Evolutionary conservation across 2,329 filamentous ascomycete genomes (phyloP).

Genomic region (Chaetomiaceae sp.): DNA sequence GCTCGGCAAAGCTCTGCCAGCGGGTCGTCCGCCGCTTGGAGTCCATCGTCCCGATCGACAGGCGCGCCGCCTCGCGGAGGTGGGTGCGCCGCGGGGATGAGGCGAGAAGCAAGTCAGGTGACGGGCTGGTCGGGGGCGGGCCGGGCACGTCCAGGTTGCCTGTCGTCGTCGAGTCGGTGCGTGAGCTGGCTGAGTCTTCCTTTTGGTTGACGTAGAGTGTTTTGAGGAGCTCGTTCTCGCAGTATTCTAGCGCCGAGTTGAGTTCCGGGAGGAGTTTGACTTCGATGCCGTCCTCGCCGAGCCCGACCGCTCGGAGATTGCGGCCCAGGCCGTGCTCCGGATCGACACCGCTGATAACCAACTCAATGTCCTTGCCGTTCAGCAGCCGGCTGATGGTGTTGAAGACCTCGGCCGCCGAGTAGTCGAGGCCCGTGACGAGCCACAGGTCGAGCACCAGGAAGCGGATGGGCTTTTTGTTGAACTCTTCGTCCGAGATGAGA

Average conservation of each 20-base stretch:
- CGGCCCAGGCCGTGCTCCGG: slow-evolving; percentile 70
- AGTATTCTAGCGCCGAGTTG: slow-evolving; percentile 88
- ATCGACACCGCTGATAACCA: slow-evolving; percentile 79
- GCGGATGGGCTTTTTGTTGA: slow-evolving; percentile 72
- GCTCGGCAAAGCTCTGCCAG: slow-evolving; percentile 86
- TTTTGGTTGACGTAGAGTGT: slow-evolving; percentile 70
- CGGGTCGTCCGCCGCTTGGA: slow-evolving; percentile 54
- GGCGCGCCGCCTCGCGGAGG: slow-evolving; percentile 72
- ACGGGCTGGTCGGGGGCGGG: slow-evolving; percentile 26
- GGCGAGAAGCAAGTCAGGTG: slow-evolving; percentile 47
- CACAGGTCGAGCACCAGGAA: slow-evolving; percentile 86
- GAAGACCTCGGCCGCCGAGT: slow-evolving; percentile 93
- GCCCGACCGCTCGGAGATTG: slow-evolving; percentile 76
- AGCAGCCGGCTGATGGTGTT: slow-evolving; percentile 85
- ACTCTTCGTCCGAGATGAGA: slow-evolving; percentile 77
- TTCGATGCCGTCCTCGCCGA: slow-evolving; percentile 67
- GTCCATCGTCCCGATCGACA: slow-evolving; percentile 66
- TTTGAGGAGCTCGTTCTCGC: slow-evolving; percentile 89
- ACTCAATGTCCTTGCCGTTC: slow-evolving; percentile 68
- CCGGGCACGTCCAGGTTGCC: slow-evolving; percentile 47
- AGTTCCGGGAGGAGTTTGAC: slow-evolving; percentile 83
- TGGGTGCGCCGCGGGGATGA: slow-evolving; percentile 78
- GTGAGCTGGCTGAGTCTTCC: slow-evolving; percentile 51
- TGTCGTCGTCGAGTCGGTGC: slow-evolving; percentile 39
- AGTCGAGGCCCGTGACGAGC: slow-evolving; percentile 89